These are phyloP conservation scores for Pisolithus orientalis DNA, from an alignment of 768 basidiomycete genomes.

Conservation along the genomic window DNA sequence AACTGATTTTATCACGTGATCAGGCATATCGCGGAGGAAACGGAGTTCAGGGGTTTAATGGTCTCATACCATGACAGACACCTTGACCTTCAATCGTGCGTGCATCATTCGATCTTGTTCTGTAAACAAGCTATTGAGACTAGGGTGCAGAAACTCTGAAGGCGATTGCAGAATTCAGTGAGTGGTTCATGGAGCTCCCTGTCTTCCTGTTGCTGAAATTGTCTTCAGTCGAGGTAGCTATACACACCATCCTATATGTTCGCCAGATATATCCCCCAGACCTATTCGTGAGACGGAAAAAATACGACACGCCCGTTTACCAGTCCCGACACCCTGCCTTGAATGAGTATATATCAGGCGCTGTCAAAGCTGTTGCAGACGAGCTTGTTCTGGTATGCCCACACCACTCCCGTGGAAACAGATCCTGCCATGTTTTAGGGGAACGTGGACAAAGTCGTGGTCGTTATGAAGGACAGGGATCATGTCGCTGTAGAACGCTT, in stretches of 20 bases:
- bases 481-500: conserved; percentile 85
- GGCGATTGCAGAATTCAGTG: conserved; percentile 70
- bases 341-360: conserved; percentile 85
- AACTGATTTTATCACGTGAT: neutral
- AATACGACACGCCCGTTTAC: conserved; percentile 86
- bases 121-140: conserved; percentile 3
- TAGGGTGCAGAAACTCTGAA: conserved; percentile 47
- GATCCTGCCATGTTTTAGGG: conserved; percentile 42
- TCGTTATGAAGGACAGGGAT: conserved; percentile 80
- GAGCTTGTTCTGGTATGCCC: conserved; percentile 59
- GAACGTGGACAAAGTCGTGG: conserved; percentile 68
- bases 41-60: no score
- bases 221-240: conserved; percentile 79
- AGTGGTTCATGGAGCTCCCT: conserved; percentile 16
- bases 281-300: conserved; percentile 80
- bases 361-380: conserved; percentile 73
- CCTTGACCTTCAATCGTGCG: conserved; percentile 37
- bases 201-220: conserved; percentile 3
- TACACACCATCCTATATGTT: conserved; percentile 88
- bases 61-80: conserved; percentile 16
- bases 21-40: neutral
- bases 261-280: conserved; percentile 87
- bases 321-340: conserved; percentile 90
- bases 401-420: neutral
- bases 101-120: neutral